Evolutionary conservation across 371 early-diverging fungal genomes (phyloP), one percentile per base, ranked within the genome.

Genomic region (Basidiobolus meristosporus): DNA sequence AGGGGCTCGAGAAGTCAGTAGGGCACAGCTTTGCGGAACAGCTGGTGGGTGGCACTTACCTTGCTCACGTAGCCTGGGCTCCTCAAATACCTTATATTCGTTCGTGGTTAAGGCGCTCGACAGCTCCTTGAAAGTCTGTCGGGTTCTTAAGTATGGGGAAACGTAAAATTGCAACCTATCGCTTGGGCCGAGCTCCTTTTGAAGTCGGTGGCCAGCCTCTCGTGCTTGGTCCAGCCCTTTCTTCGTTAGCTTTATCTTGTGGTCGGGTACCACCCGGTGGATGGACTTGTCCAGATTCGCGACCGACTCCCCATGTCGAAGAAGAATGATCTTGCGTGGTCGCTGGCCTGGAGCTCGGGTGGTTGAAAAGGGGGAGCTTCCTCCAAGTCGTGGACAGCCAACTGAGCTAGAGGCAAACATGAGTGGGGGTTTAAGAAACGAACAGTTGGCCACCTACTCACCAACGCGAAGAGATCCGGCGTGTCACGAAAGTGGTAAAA

Each of bases 261-360:
- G 49, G 33, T 48, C 49, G 3, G 46, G 44, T 15, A 46, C 37
- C 7, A 22, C 16, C 3, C 39, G 46, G 12, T 36, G 31, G 41
- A 50, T 40, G 30, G 41, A 36, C 9, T 20, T 28, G 14, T 50
- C 44, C 12, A 37, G 26, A 18, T 46, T 47, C 11, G 43, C 41
- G 28, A 49, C 44, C 3, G 41, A 41, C 42, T 50, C 48, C 5
- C 51, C 51, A 29, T 50, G 51, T 14, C 51, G 51, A 16, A 50
- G 23, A n/a, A 50, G 50, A 3, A 50, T 42, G 42, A 50, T 50
- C 11, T 36, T 31, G 9, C 39, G 31, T 17, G 51, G 51, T 17
- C 38, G 45, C 41, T 40, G 34, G 12, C 3, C 40, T 4, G 3
- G 6, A 15, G 9, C 14, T 38, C 6, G 38, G 26, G 5, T 3